Evolutionary conservation across 805 yeast species (phyloP).

Genomic region (Kodamaea kaohsiungensis): DNA sequence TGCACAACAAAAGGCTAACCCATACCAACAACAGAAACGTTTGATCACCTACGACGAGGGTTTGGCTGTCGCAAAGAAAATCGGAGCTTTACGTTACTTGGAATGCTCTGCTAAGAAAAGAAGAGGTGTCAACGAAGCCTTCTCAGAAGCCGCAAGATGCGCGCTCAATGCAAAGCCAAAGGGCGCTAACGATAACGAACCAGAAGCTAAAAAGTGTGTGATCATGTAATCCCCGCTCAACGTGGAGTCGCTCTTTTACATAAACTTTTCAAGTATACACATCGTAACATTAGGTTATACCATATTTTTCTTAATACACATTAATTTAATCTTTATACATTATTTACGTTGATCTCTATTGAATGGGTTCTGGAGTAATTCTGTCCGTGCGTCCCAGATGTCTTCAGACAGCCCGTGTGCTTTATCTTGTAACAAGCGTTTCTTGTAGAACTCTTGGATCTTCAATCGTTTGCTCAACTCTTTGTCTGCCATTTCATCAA

Average conservation of each 20-base stretch:
- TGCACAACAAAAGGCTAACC: slow-evolving; percentile 25
- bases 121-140: slow-evolving; percentile 98
- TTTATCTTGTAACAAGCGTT: slow-evolving; percentile 59
- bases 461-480: slow-evolving; percentile 50
- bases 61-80: slow-evolving; percentile 83
- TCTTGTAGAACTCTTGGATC: slow-evolving; percentile 72
- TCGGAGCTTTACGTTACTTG: slow-evolving; percentile 91
- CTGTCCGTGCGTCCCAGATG: slow-evolving; percentile 63
- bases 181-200: slow-evolving; percentile 57
- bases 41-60: slow-evolving; percentile 92
- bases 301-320: background rate
- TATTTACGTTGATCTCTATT: background rate
- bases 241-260: background rate
- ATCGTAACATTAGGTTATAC: background rate
- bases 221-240: slow-evolving; percentile 29
- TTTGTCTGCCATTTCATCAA: slow-evolving; percentile 29
- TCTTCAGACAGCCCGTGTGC: slow-evolving; percentile 79
- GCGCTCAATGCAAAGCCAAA: slow-evolving; percentile 88
- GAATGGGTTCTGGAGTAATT: slow-evolving; percentile 20
- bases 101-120: slow-evolving; percentile 97
- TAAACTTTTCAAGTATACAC: background rate
- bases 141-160: slow-evolving; percentile 97
- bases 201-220: slow-evolving; percentile 41
- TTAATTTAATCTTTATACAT: slow-evolving; percentile 1
- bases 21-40: slow-evolving; percentile 44